phyloP scores from a whole-genome alignment of 176 grass and related monocot genomes.

The Tillandsia fasciculata region DNA sequence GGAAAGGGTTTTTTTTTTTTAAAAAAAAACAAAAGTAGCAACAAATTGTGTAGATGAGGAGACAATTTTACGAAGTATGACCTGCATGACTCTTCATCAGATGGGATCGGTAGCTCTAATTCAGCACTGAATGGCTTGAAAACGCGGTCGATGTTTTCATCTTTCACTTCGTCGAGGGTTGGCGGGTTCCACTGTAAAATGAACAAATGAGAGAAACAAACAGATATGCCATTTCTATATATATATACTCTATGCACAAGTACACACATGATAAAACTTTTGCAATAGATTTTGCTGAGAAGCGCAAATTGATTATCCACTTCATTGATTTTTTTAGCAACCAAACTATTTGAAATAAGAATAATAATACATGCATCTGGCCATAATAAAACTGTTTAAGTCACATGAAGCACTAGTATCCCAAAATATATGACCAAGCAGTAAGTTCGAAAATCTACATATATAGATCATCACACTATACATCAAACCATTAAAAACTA shows the following conservation, averaged over 20 bases:
- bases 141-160: slow-evolving; percentile 47
- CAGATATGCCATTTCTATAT: neutral
- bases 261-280: neutral
- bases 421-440: too few relatives aligned
- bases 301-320: neutral
- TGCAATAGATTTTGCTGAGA: neutral
- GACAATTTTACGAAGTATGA: neutral
- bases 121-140: slow-evolving; percentile 62
- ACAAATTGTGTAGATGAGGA: neutral
- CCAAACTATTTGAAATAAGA: too few relatives aligned
- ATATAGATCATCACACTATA: too few relatives aligned
- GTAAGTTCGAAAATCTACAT: too few relatives aligned
- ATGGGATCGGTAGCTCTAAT: slow-evolving; percentile 60
- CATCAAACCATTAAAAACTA: too few relatives aligned
- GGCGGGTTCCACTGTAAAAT: slow-evolving; percentile 60
- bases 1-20: neutral
- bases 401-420: too few relatives aligned
- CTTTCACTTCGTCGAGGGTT: slow-evolving; percentile 51
- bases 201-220: neutral
- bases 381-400: too few relatives aligned
- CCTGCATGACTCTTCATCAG: slow-evolving; percentile 63
- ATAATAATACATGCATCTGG: too few relatives aligned
- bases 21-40: neutral
- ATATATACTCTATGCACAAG: neutral
- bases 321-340: too few relatives aligned